Conservation (phyloP, 176 grass and related monocot genomes). For the Musa schizocarpa region DNA sequence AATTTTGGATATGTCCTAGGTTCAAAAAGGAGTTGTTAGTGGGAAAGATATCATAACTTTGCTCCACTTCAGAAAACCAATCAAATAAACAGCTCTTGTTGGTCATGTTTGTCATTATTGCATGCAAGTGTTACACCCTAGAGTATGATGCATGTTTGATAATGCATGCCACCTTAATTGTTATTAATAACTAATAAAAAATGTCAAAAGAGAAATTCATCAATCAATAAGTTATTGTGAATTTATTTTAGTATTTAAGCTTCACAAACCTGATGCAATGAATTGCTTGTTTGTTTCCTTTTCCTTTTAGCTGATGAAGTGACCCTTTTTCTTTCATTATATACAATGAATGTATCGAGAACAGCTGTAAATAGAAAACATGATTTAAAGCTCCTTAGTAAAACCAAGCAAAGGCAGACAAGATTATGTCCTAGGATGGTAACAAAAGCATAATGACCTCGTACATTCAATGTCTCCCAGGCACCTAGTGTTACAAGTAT, state of each 20-base stretch:
- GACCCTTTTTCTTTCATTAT: constrained; percentile 91
- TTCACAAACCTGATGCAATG: constrained; percentile 69
- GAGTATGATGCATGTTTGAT: neutral
- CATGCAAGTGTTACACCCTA: neutral
- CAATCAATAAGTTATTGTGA: neutral
- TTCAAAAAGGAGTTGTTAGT: neutral
- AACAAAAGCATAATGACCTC: constrained; percentile 34
- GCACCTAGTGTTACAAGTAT: constrained; percentile 58
- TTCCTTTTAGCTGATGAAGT: constrained; percentile 99
- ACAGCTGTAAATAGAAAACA: constrained; percentile 37
- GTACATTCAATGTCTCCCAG: constrained; percentile 78
- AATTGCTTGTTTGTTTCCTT: constrained; percentile 66
- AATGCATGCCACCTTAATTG: neutral
- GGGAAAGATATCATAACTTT: neutral
- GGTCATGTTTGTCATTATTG: neutral
- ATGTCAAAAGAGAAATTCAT: neutral
- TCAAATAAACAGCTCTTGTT: neutral
- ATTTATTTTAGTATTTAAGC: neutral
- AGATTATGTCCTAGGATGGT: neutral
- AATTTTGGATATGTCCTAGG: too few species aligned
- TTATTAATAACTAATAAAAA: neutral
- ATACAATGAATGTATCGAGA: constrained; percentile 86
- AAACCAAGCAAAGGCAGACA: neutral
- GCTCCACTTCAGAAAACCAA: neutral
- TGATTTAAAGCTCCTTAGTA: constrained; percentile 9